A percentile compares a stretch with the other conserved stretches of the same genome.
These are phyloP conservation scores for Acacia acuminata DNA, from an alignment of 306 rosid genomes.

Conservation along the genomic window DNA sequence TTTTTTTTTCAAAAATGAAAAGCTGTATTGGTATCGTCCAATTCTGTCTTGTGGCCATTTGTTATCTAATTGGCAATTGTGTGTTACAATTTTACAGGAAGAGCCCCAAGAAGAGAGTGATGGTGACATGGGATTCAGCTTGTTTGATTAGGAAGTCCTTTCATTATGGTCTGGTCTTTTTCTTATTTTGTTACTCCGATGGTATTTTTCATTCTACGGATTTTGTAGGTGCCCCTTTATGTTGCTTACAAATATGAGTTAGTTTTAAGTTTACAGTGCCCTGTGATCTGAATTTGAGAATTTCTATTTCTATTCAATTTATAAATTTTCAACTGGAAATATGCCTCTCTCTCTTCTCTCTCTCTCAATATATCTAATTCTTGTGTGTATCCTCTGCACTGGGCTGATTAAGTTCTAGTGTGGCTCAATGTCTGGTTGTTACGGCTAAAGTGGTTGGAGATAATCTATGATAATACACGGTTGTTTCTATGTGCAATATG, in stretches of 20 bases:
- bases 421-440: background rate
- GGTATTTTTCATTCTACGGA: background rate
- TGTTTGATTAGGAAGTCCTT: slow-evolving; percentile 58
- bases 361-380: background rate
- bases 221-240: slow-evolving; percentile 22
- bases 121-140: slow-evolving; percentile 70
- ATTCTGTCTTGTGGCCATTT: background rate
- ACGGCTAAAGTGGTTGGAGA: background rate
- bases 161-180: slow-evolving; percentile 7
- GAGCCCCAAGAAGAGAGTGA: slow-evolving; percentile 80
- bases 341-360: too few species aligned
- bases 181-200: slow-evolving; percentile 12
- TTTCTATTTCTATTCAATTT: too few species aligned
- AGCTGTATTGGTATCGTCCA: background rate
- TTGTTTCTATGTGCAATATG: background rate
- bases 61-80: slow-evolving; percentile 12
- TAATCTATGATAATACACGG: background rate
- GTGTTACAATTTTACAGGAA: slow-evolving; percentile 45
- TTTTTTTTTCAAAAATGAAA: background rate
- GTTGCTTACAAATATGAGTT: slow-evolving; percentile 22
- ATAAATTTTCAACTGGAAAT: background rate
- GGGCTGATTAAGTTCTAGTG: background rate
- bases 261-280: slow-evolving; percentile 31
- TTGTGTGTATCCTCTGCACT: background rate
- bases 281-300: slow-evolving; percentile 21